phyloP scores from a whole-genome alignment of 2,329 filamentous ascomycete genomes.

The Hymenoscyphus repandus region DNA sequence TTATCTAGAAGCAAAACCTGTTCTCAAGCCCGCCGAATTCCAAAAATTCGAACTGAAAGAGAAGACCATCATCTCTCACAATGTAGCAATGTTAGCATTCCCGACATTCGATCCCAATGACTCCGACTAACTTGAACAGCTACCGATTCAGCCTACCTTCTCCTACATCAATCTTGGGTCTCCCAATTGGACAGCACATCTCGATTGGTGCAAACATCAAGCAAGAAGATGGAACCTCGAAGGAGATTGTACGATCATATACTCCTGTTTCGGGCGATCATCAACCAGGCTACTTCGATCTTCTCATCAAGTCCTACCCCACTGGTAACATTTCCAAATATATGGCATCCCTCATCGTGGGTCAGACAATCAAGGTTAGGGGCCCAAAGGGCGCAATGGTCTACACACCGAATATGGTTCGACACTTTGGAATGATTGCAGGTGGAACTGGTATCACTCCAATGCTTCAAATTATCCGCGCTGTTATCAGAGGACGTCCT shows the following conservation, averaged over 20 bases:
- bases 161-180: conserved; percentile 76
- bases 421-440: conserved; percentile 95
- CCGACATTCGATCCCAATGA: conserved; percentile 3
- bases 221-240: conserved; percentile 62
- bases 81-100: conserved; percentile 77
- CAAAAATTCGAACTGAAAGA: conserved; percentile 90
- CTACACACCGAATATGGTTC: conserved; percentile 94
- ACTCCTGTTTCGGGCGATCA: conserved; percentile 88
- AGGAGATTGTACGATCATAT: conserved; percentile 87
- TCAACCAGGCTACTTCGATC: conserved; percentile 86
- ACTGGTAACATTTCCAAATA: conserved; percentile 96
- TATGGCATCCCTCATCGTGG: conserved; percentile 76
- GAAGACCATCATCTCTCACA: conserved; percentile 95
- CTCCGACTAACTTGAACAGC: conserved; percentile 38
- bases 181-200: conserved; percentile 98
- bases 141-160: conserved; percentile 89
- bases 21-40: conserved; percentile 82
- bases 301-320: conserved; percentile 96
- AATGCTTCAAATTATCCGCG: conserved; percentile 94
- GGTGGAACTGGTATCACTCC: conserved; percentile 97
- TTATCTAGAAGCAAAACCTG: conserved; percentile 63
- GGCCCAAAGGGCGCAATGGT: conserved; percentile 98
- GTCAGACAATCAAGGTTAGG: conserved; percentile 81
- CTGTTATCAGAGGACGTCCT: conserved; percentile 75
- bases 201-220: conserved; percentile 77